Base-by-base conservation (phyloP, 345 rosid genomes). In the Firmiana major region DNA sequence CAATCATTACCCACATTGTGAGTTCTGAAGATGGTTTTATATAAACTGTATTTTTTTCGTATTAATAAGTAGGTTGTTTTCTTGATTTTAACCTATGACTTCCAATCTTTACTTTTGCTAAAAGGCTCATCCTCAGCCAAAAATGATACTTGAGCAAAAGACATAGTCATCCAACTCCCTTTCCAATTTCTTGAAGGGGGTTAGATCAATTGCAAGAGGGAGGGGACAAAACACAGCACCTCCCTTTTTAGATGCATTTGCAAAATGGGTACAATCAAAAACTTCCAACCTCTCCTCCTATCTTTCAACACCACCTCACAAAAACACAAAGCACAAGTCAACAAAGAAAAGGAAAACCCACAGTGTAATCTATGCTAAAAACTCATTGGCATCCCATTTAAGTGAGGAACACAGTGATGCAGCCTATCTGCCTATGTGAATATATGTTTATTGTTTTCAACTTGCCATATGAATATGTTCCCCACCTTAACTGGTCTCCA, bases 381-480 rank as follows among this genome's bases (percentile, higher is more conserved):
- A 77, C 63, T 54, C 65, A 34, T 75, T 57, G 79, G 74, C 68
- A 75, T 40, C 63, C 57, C 46, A 40, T 48, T 83, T 54, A 73
- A 82, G 83, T 73, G 85, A 83, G 84, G 81, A 85, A 78, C 86
- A 84, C 81, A 75, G 66, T 79, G 49, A 76, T 85, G 84, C 79
- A 78, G 38, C 85, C 84, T 78, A 80, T 83, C 62, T 83, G 77
- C 80, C 83, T 77, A 75, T 78, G 71, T 24, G 71, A 40, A 19
- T 36, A 71, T 31, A 6, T 45, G 34, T 46, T 55, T n/a, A 5
- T 53, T 51, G 1, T 54, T 82, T 86, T 83, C 91, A 85, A 90
- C 87, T 82, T 51, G 78, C 55, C 86, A 84, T 51, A 86, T 90
- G 84, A 90, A 81, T 86, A 78, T 89, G 94, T 89, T 89, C 91